phyloP scores from a whole-genome alignment of 768 basidiomycete genomes.

The Serpula lacrymans region DNA sequence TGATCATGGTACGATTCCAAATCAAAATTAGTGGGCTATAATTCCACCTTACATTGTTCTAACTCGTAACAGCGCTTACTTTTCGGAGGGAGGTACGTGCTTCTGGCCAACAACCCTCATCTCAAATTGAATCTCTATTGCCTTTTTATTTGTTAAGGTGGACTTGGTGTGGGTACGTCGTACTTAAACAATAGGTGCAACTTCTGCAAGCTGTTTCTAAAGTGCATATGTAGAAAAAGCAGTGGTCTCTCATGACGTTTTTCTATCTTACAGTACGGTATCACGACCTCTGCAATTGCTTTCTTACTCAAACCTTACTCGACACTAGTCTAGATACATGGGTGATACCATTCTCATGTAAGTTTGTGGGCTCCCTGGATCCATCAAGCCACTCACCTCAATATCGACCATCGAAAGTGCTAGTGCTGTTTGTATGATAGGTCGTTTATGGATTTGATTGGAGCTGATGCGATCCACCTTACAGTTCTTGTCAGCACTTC shows the following conservation, averaged over 20 bases:
- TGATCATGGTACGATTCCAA: constrained; percentile 27
- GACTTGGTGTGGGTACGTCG: constrained; percentile 28
- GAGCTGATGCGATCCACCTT: constrained; percentile 16
- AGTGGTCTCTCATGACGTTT: constrained; percentile 19
- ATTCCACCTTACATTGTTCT: not conserved
- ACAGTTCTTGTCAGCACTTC: constrained; percentile 17
- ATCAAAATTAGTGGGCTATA: not conserved
- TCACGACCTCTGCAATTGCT: not conserved
- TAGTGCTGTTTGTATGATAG: constrained; percentile 3
- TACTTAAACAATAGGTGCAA: not conserved
- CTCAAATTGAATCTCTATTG: constrained; percentile 1
- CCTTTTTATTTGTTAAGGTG: constrained; percentile 15
- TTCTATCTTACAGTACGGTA: constrained; percentile 26
- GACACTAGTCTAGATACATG: constrained; percentile 20
- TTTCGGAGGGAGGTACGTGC: constrained; percentile 25
- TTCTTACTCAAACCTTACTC: not conserved
- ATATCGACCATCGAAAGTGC: too few species aligned
- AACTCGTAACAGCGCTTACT: constrained; percentile 14
- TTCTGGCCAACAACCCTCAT: not conserved
- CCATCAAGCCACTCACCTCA: too few species aligned
- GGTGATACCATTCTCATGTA: constrained; percentile 28
- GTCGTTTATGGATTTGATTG: constrained; percentile 2
- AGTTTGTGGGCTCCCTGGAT: constrained; percentile 1
- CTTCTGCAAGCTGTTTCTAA: not conserved
- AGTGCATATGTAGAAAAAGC: constrained; percentile 20